phyloP scores from a whole-genome alignment of 768 basidiomycete species.

The Boletus sp. region DNA sequence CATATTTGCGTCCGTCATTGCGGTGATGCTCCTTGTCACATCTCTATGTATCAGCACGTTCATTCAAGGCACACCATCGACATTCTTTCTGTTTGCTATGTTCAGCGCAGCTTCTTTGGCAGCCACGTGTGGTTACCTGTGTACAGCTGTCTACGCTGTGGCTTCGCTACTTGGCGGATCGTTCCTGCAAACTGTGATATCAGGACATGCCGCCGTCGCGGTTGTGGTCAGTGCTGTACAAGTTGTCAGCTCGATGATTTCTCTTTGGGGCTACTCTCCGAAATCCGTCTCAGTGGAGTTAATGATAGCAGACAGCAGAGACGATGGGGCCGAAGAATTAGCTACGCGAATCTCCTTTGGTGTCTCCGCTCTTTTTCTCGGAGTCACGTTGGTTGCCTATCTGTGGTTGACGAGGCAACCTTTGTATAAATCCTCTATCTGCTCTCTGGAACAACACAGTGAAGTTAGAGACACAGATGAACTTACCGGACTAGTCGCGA shows the following conservation, averaged over 20 bases:
- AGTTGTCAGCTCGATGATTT: constrained; percentile 59
- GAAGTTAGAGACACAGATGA: constrained; percentile 28
- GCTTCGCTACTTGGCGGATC: constrained; percentile 76
- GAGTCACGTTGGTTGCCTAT: constrained; percentile 53
- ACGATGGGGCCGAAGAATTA: constrained; percentile 56
- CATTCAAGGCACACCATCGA: constrained; percentile 46
- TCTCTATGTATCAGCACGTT: constrained; percentile 69
- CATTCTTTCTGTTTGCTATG: constrained; percentile 68
- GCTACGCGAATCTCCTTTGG: constrained; percentile 75
- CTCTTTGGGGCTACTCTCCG: constrained; percentile 47
- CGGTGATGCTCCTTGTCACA: constrained; percentile 51
- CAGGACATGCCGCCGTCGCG: constrained; percentile 84
- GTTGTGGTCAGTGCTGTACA: constrained; percentile 81
- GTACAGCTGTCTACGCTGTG: constrained; percentile 75
- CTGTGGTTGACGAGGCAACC: constrained; percentile 57
- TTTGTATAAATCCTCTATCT: constrained; percentile 54
- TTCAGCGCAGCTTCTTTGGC: constrained; percentile 60
- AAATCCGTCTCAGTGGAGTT: constrained; percentile 21
- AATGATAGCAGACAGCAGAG: constrained; percentile 11
- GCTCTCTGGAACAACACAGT: constrained; percentile 41
- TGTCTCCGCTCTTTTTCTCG: constrained; percentile 64
- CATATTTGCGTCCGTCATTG: constrained; percentile 50
- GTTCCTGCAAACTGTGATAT: constrained; percentile 73
- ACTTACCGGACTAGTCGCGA: constrained; percentile 36
- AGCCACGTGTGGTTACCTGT: constrained; percentile 67